Evolutionary conservation across 768 basidiomycete species (phyloP).

Genomic region (Tricholoma matsutake): DNA sequence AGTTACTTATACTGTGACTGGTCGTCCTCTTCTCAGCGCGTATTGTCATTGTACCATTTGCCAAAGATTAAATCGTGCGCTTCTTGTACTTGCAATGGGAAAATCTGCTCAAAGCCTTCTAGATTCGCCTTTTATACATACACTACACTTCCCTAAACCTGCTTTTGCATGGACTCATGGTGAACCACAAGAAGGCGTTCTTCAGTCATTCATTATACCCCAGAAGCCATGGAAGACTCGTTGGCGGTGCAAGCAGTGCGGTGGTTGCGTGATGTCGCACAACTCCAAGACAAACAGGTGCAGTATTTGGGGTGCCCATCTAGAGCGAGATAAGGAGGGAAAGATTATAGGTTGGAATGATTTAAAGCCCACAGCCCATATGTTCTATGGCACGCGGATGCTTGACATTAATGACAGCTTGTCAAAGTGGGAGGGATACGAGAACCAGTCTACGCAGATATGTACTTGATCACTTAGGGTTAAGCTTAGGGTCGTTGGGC

Average conservation of each 20-base stretch:
- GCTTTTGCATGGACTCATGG: constrained; percentile 55
- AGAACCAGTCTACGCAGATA: constrained; percentile 40
- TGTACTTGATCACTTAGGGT: constrained; percentile 6
- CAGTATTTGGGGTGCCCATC: constrained; percentile 57
- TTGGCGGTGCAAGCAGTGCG: constrained; percentile 61
- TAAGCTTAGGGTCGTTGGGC: background rate
- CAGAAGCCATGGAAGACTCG: constrained; percentile 59
- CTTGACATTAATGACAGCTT: constrained; percentile 53
- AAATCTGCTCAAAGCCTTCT: background rate
- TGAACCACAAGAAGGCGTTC: constrained; percentile 27
- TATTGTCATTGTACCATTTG: constrained; percentile 75
- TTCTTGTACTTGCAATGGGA: background rate
- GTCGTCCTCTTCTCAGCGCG: constrained; percentile 50
- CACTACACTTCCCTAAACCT: constrained; percentile 49
- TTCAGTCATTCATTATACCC: constrained; percentile 48
- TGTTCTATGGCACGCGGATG: constrained; percentile 64
- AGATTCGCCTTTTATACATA: constrained; percentile 64
- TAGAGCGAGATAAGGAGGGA: constrained; percentile 52
- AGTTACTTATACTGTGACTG: constrained; percentile 44
- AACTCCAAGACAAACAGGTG: constrained; percentile 46
- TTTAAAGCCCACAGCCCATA: constrained; percentile 61
- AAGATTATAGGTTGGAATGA: constrained; percentile 49
- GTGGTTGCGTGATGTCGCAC: constrained; percentile 48
- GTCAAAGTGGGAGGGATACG: constrained; percentile 68
- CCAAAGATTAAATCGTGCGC: constrained; percentile 54